Evolutionary conservation across 192 early-diverging fungal genomes (phyloP).

Genomic region (Phycomyces blakesleeanus): DNA sequence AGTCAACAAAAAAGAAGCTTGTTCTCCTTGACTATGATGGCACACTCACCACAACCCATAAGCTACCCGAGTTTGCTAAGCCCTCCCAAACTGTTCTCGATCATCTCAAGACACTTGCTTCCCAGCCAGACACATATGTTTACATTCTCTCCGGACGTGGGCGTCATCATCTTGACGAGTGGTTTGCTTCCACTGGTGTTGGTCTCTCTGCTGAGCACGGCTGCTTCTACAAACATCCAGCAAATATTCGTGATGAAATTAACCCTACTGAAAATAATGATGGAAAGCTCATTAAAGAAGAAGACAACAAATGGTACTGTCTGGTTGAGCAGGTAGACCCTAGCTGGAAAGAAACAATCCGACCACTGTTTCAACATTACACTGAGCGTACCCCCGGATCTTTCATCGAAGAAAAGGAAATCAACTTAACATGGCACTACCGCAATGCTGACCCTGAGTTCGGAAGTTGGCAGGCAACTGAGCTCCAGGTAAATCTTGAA

Average conservation of each 20-base stretch:
- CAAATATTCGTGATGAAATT: conserved; percentile 50
- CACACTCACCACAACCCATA: conserved; percentile 82
- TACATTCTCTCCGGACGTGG: conserved; percentile 96
- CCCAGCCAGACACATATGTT: conserved; percentile 83
- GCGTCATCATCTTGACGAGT: conserved; percentile 81
- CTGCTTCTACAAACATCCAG: conserved; percentile 94
- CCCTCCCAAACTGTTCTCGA: conserved; percentile 74
- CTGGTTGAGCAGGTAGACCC: conserved; percentile 88
- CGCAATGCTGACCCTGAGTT: conserved; percentile 92
- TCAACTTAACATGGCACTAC: conserved; percentile 98
- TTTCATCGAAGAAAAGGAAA: conserved; percentile 98
- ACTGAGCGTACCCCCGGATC: conserved; percentile 94
- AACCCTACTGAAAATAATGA: conserved; percentile 47
- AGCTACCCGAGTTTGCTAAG: conserved; percentile 88
- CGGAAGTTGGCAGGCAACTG: conserved; percentile 96
- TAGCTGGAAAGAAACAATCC: conserved; percentile 88
- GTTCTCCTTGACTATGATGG: conserved; percentile 97
- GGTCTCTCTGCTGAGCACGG: conserved; percentile 98
- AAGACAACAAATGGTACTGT: conserved; percentile 77
- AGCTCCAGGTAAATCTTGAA: conserved; percentile 96
- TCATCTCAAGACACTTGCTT: conserved; percentile 63
- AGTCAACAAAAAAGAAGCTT: conserved; percentile 67
- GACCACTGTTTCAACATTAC: conserved; percentile 96
- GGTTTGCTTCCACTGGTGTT: conserved; percentile 85
- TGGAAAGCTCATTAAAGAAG: conserved; percentile 51